Conservation (phyloP, 306 rosid species). For the Vigna trinervia region DNA sequence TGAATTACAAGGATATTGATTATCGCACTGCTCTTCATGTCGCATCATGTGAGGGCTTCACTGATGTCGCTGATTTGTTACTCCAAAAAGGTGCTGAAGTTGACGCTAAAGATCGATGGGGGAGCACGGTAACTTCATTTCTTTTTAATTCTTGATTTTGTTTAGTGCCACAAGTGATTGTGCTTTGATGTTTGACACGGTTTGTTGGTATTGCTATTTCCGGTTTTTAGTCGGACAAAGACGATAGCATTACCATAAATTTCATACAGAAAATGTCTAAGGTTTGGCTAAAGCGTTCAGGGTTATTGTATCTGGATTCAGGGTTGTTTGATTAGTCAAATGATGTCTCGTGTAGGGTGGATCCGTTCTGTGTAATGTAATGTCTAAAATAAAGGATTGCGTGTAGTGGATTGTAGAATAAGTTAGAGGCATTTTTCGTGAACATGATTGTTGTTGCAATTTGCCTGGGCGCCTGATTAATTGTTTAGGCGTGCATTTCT, state of each 20-base stretch:
- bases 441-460: not conserved
- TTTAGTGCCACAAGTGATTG: conserved; percentile 10
- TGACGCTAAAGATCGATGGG: conserved; percentile 91
- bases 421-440: conserved; percentile 22
- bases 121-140: conserved; percentile 72
- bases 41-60: conserved; percentile 84
- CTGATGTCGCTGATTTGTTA: conserved; percentile 73
- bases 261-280: not conserved
- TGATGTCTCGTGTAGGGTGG: conserved; percentile 17
- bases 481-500: conserved; percentile 11
- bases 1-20: conserved; percentile 79
- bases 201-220: not conserved
- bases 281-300: not conserved
- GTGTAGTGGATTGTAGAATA: conserved; percentile 16
- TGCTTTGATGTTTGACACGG: not conserved
- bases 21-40: conserved; percentile 87
- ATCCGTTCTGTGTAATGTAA: conserved; percentile 1
- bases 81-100: conserved; percentile 77
- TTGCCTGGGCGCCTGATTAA: not conserved
- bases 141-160: not conserved
- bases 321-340: conserved; percentile 22
- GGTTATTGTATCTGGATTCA: conserved; percentile 6
- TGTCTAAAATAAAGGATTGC: not conserved
- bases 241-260: not conserved
- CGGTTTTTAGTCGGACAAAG: not conserved